A percentile compares a stretch with the other conserved stretches of the same genome.
Evolutionary conservation across 2,329 filamentous ascomycete species (phyloP).

Genomic region (Apiospora sp.): DNA sequence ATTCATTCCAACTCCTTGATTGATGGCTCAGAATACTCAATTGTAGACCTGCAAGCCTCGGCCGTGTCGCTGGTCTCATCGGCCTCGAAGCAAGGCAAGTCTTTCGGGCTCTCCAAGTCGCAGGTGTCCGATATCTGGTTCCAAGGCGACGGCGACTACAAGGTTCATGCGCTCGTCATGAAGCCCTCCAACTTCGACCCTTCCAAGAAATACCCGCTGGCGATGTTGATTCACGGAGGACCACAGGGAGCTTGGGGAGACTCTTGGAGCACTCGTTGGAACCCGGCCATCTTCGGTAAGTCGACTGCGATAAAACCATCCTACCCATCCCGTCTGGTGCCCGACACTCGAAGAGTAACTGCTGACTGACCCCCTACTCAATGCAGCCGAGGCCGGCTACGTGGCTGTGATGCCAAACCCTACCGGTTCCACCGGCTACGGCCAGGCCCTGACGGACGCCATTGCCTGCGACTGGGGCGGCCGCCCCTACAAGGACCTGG

Average conservation of each 20-base stretch:
- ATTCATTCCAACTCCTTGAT: slow-evolving; percentile 73
- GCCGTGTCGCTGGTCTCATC: slow-evolving; percentile 27
- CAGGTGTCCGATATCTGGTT: slow-evolving; percentile 77
- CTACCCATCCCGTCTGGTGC: background rate
- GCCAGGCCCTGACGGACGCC: slow-evolving; percentile 77
- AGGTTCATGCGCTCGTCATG: slow-evolving; percentile 75
- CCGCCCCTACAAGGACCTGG: slow-evolving; percentile 82
- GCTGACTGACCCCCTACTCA: background rate
- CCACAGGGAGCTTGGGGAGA: slow-evolving; percentile 81
- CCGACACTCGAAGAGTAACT: background rate
- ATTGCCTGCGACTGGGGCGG: slow-evolving; percentile 87
- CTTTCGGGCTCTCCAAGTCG: slow-evolving; percentile 69
- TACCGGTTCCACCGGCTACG: slow-evolving; percentile 84
- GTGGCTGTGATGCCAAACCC: slow-evolving; percentile 84
- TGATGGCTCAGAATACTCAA: slow-evolving; percentile 75
- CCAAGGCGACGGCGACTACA: slow-evolving; percentile 66
- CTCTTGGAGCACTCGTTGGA: slow-evolving; percentile 83
- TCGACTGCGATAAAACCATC: background rate
- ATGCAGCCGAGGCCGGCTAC: slow-evolving; percentile 80
- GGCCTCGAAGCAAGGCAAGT: slow-evolving; percentile 62
- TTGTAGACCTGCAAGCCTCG: slow-evolving; percentile 56
- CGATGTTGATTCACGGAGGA: slow-evolving; percentile 83
- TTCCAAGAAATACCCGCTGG: slow-evolving; percentile 78
- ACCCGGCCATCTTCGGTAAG: slow-evolving; percentile 73
- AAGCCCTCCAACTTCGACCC: slow-evolving; percentile 73